Percentiles rank a stretch among this genome's conserved stretches.
These are phyloP conservation scores for Pseudomassariella vexata DNA, from an alignment of 2,329 filamentous ascomycete genomes.

Conservation along the genomic window DNA sequence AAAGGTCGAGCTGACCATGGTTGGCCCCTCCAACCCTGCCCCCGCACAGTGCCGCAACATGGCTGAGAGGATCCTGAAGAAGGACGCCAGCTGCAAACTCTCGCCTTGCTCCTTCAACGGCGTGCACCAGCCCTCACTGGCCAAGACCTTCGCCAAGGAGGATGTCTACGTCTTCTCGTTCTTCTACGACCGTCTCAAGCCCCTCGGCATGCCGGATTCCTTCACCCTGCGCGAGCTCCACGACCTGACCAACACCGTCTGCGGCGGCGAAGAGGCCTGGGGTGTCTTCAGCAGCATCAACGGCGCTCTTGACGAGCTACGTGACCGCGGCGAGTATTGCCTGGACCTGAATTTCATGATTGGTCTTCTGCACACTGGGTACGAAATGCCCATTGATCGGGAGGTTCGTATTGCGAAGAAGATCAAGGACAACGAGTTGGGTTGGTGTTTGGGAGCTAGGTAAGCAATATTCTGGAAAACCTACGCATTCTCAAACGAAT, in stretches of 20 bases:
- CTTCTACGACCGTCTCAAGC: slow-evolving; percentile 92
- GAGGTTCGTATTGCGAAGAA: slow-evolving; percentile 99
- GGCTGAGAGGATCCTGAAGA: slow-evolving; percentile 84
- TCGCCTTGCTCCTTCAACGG: slow-evolving; percentile 98
- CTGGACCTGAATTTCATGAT: slow-evolving; percentile 97
- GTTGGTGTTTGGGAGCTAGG: slow-evolving; percentile 97
- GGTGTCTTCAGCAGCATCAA: slow-evolving; percentile 72
- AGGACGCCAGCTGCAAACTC: slow-evolving; percentile 75
- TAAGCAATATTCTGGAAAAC: slow-evolving; percentile 36
- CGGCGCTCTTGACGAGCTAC: slow-evolving; percentile 73
- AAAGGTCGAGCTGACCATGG: slow-evolving; percentile 73
- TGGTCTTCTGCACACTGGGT: slow-evolving; percentile 85
- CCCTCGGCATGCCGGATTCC: slow-evolving; percentile 95
- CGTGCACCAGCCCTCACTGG: slow-evolving; percentile 85
- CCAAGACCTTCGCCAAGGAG: slow-evolving; percentile 86
- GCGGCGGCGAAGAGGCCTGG: slow-evolving; percentile 72
- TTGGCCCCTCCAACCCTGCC: slow-evolving; percentile 68
- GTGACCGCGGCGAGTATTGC: slow-evolving; percentile 81
- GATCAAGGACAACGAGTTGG: slow-evolving; percentile 93
- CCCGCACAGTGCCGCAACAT: slow-evolving; percentile 85
- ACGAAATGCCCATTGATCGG: slow-evolving; percentile 94
- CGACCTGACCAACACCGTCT: slow-evolving; percentile 79
- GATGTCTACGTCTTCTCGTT: slow-evolving; percentile 97
- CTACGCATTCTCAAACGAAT: slow-evolving; percentile 1
- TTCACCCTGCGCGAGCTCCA: slow-evolving; percentile 90